A percentile compares a stretch with the other conserved stretches of the same genome.
Conservation (phyloP, 345 rosid species). For the Citrus sinensis region DNA sequence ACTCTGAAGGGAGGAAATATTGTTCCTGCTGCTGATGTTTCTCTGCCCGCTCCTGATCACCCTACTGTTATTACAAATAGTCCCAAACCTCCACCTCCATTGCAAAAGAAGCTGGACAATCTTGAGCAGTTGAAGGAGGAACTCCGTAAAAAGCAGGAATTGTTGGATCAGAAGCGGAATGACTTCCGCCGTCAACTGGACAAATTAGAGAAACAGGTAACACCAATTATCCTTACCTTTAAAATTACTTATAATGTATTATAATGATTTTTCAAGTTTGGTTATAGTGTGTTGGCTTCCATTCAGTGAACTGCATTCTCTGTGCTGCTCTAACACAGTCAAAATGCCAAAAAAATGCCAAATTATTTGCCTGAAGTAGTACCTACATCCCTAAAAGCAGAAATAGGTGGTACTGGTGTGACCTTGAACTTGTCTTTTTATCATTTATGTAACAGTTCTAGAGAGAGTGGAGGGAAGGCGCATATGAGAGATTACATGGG, state of each 20-base stretch:
- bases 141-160: conserved; percentile 83
- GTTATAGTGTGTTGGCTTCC: not conserved
- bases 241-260: not conserved
- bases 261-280: not conserved
- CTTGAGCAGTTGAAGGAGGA: conserved; percentile 84
- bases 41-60: conserved; percentile 43
- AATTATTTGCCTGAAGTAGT: not conserved
- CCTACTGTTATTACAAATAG: conserved; percentile 38
- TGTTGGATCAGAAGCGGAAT: conserved; percentile 81
- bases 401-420: not conserved
- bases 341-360: too few relatives aligned
- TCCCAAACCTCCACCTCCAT: conserved; percentile 54
- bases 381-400: not conserved
- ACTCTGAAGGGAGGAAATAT: conserved; percentile 33
- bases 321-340: not conserved
- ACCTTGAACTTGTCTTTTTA: not conserved
- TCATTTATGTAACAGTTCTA: not conserved
- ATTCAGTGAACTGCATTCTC: conserved; percentile 4
- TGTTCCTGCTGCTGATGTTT: conserved; percentile 35
- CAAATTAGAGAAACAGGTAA: conserved; percentile 69
- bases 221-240: conserved; percentile 12
- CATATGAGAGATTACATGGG: not conserved
- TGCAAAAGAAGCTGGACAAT: conserved; percentile 65
- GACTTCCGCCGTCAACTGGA: conserved; percentile 73
- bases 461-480: conserved; percentile 1